phyloP scores from a whole-genome alignment of 306 rosid species.

The Trifolium fragiferum region DNA sequence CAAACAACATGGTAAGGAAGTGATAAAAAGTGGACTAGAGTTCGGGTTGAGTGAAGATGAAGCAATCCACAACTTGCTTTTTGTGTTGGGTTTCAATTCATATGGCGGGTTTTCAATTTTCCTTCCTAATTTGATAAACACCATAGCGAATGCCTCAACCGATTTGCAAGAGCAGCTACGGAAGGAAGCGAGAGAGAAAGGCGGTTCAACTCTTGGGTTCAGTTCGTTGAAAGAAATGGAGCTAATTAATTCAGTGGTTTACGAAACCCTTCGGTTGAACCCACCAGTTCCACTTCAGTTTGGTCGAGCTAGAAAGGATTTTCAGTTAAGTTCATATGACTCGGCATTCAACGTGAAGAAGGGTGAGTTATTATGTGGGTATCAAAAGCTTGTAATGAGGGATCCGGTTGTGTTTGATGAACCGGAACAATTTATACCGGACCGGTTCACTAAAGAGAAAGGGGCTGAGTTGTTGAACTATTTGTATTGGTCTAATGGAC shows the following conservation, averaged over 20 bases:
- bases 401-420: slow-evolving; percentile 68
- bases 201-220: slow-evolving; percentile 63
- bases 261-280: slow-evolving; percentile 74
- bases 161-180: slow-evolving; percentile 62
- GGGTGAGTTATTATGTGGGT: slow-evolving; percentile 90
- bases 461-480: slow-evolving; percentile 61
- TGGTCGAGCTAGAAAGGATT: slow-evolving; percentile 83
- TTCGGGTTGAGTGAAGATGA: slow-evolving; percentile 73
- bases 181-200: slow-evolving; percentile 66
- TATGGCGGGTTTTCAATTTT: slow-evolving; percentile 86
- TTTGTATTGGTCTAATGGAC: slow-evolving; percentile 93
- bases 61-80: slow-evolving; percentile 77
- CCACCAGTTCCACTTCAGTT: slow-evolving; percentile 91
- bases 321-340: slow-evolving; percentile 68
- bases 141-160: slow-evolving; percentile 51
- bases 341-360: slow-evolving; percentile 64
- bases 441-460: slow-evolving; percentile 65
- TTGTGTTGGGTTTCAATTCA: slow-evolving; percentile 83
- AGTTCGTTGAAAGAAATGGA: slow-evolving; percentile 67
- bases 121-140: slow-evolving; percentile 58
- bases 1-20: slow-evolving; percentile 68
- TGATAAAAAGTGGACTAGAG: slow-evolving; percentile 59
- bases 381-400: slow-evolving; percentile 70
- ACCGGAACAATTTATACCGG: slow-evolving; percentile 76
- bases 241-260: slow-evolving; percentile 73